Evolutionary conservation across 345 rosid genomes (phyloP).

Genomic region (Camelina hispida): DNA sequence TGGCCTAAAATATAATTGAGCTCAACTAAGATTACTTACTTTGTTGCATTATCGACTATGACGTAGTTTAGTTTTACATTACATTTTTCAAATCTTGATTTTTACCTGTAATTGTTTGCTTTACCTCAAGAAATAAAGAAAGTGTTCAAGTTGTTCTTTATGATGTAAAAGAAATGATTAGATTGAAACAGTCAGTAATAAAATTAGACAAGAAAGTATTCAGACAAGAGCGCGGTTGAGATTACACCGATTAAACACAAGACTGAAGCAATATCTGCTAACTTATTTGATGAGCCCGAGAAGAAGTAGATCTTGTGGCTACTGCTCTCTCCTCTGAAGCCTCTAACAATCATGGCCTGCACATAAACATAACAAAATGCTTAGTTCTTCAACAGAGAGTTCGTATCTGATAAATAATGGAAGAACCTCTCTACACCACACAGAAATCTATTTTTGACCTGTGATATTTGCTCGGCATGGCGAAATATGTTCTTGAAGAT

Average conservation of each 20-base stretch:
- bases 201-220: slow-evolving; percentile 57
- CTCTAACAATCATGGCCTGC: slow-evolving; percentile 98
- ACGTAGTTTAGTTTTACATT: neutral
- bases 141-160: neutral
- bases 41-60: neutral
- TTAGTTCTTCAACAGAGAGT: neutral
- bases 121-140: slow-evolving; percentile 3
- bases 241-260: slow-evolving; percentile 66
- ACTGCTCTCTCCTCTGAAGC: slow-evolving; percentile 83
- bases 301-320: slow-evolving; percentile 70
- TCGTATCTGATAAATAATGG: neutral
- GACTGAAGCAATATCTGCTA: slow-evolving; percentile 65
- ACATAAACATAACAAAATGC: neutral
- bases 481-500: slow-evolving; percentile 89
- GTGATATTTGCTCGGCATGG: slow-evolving; percentile 95
- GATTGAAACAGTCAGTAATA: neutral
- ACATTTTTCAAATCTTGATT: neutral
- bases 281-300: slow-evolving; percentile 55
- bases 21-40: neutral
- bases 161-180: neutral
- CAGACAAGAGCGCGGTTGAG: slow-evolving; percentile 70
- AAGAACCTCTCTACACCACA: slow-evolving; percentile 15
- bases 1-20: neutral
- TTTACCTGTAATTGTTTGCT: neutral
- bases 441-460: slow-evolving; percentile 52